Percentiles rank a stretch among this genome's conserved stretches.
Evolutionary conservation across 805 yeast genomes (phyloP).

Genomic region (Saturnispora sekii): DNA sequence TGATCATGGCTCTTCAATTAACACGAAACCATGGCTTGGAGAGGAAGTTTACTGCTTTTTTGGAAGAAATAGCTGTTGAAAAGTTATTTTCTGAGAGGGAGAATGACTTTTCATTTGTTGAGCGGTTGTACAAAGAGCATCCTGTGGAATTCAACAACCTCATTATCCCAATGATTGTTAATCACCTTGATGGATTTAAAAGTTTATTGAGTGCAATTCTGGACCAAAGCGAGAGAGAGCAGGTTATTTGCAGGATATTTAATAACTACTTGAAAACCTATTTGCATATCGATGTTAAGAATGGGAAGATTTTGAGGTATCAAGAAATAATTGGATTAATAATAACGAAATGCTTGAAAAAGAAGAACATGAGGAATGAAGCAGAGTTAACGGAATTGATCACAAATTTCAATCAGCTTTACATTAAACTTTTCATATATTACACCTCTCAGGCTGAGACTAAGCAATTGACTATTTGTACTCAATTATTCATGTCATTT

Average conservation of each 20-base stretch:
- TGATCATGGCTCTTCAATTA: slow-evolving; percentile 2
- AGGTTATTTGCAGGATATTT: slow-evolving; percentile 2
- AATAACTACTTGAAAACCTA: slow-evolving; percentile 1
- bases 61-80: slow-evolving; percentile 11
- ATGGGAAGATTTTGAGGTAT: not conserved
- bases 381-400: slow-evolving; percentile 3
- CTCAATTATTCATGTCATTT: slow-evolving; percentile 19
- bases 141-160: slow-evolving; percentile 11
- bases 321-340: slow-evolving; percentile 1
- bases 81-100: slow-evolving; percentile 8
- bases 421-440: slow-evolving; percentile 2
- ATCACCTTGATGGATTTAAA: slow-evolving; percentile 24
- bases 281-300: not conserved
- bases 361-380: not conserved
- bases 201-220: slow-evolving; percentile 4
- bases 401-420: slow-evolving; percentile 6
- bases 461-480: slow-evolving; percentile 14
- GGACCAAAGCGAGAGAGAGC: not conserved
- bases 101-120: slow-evolving; percentile 6
- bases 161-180: slow-evolving; percentile 23
- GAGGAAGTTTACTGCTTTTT: not conserved
- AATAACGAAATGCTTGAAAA: not conserved
- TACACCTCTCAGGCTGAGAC: not conserved
- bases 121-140: slow-evolving; percentile 4
- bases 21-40: not conserved